A percentile compares a stretch with the other conserved stretches of the same genome.
Evolutionary conservation across 2,329 filamentous ascomycete genomes (phyloP).

Genomic region (Calonectria ilicicola): DNA sequence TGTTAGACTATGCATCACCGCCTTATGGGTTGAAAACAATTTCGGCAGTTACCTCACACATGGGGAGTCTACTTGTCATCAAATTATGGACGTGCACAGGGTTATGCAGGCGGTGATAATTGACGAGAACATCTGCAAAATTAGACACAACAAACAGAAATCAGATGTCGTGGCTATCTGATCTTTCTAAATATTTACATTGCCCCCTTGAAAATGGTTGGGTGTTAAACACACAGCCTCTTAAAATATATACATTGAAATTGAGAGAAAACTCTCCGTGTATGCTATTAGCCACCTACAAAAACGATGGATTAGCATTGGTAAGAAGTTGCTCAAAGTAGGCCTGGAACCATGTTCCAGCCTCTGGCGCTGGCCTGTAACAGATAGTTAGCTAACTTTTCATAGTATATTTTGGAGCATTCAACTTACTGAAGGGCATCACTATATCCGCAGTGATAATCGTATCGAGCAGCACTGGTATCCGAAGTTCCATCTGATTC

Average conservation of each 20-base stretch:
- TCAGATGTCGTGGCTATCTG: not conserved
- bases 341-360: constrained; percentile 75
- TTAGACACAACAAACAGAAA: not conserved
- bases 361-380: constrained; percentile 72
- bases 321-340: constrained; percentile 69
- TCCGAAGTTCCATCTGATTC: constrained; percentile 66
- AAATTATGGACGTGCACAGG: not conserved
- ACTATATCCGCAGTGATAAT: constrained; percentile 59
- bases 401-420: not conserved
- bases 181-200: not conserved
- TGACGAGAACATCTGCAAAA: not conserved
- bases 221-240: not conserved
- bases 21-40: not conserved
- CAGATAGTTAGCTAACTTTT: accelerated
- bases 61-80: not conserved
- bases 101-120: not conserved
- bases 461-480: constrained; percentile 54
- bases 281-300: constrained; percentile 6
- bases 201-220: too few relatives aligned
- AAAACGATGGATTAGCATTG: constrained; percentile 67
- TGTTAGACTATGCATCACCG: not conserved
- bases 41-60: not conserved
- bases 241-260: constrained; percentile 5
- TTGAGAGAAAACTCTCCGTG: not conserved
- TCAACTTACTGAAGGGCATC: constrained; percentile 57